Percentiles rank a stretch among this genome's conserved stretches.
Conservation (phyloP, 148 eudicot genomes). For the Rhododendron vialii region DNA sequence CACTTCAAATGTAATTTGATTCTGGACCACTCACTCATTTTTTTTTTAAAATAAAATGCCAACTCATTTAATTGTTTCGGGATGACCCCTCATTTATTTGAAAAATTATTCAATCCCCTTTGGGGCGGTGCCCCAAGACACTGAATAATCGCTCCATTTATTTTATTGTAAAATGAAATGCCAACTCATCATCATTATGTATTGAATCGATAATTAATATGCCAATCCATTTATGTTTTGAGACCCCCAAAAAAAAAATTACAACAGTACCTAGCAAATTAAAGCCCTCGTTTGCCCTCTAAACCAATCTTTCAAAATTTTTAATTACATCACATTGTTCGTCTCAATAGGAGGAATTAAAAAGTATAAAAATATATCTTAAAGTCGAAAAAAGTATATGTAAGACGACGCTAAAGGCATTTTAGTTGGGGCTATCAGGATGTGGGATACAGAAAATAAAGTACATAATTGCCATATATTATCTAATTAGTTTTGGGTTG, state of each 20-base stretch:
- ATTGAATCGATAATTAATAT: neutral
- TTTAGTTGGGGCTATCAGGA: too few relatives aligned
- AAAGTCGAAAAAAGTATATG: too few relatives aligned
- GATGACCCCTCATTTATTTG: neutral
- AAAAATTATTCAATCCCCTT: too few relatives aligned
- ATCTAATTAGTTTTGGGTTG: neutral
- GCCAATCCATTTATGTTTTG: neutral
- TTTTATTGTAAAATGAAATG: neutral
- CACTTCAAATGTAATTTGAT: neutral
- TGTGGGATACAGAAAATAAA: too few relatives aligned
- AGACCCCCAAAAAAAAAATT: too few relatives aligned
- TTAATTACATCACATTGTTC: too few relatives aligned
- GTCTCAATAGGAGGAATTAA: too few relatives aligned
- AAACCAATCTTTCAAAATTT: neutral
- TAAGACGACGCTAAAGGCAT: too few relatives aligned
- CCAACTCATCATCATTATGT: neutral
- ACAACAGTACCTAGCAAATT: neutral
- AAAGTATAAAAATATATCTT: too few relatives aligned
- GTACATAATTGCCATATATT: neutral
- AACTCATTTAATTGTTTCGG: neutral
- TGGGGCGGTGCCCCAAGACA: too few relatives aligned
- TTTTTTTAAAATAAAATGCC: neutral
- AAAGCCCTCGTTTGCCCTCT: neutral
- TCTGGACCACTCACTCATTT: neutral
- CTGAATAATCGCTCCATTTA: too few relatives aligned